A percentile compares a stretch with the other conserved stretches of the same genome.
Evolutionary conservation across 2,329 filamentous ascomycete species (phyloP).

Genomic region (Pezicula neosporulosa): DNA sequence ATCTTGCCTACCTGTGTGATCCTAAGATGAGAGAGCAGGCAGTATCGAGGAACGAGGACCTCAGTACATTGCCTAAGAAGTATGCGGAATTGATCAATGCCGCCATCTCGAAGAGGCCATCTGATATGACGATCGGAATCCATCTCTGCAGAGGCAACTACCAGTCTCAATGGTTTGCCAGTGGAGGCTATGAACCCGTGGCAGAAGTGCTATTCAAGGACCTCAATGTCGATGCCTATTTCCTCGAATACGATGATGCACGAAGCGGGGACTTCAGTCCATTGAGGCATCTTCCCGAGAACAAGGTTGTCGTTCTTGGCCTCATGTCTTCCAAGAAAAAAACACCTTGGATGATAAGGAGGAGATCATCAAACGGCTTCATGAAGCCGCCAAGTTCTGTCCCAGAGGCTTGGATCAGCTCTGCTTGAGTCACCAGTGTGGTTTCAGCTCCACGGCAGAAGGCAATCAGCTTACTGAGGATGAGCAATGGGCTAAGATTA

Average conservation of each 20-base stretch:
- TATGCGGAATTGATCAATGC: slow-evolving; percentile 77
- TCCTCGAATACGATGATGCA: slow-evolving; percentile 64
- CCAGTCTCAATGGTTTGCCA: slow-evolving; percentile 60
- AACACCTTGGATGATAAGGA: slow-evolving; percentile 59
- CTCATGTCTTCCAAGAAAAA: slow-evolving; percentile 61
- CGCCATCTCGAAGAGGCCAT: slow-evolving; percentile 56
- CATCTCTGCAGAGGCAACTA: slow-evolving; percentile 70
- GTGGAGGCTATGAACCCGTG: slow-evolving; percentile 63
- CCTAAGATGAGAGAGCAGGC: slow-evolving; percentile 67
- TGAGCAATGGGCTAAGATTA: background rate
- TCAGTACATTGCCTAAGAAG: slow-evolving; percentile 47
- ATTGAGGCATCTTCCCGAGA: slow-evolving; percentile 53
- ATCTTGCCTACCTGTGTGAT: slow-evolving; percentile 68
- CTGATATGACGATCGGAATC: slow-evolving; percentile 71
- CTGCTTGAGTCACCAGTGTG: slow-evolving; percentile 66
- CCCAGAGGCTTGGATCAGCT: slow-evolving; percentile 67
- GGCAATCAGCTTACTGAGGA: slow-evolving; percentile 45
- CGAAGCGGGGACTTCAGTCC: slow-evolving; percentile 63
- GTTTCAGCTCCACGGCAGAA: slow-evolving; percentile 62
- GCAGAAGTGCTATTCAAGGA: slow-evolving; percentile 61
- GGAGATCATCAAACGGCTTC: slow-evolving; percentile 54
- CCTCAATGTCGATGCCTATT: slow-evolving; percentile 62
- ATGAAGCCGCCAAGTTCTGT: slow-evolving; percentile 62
- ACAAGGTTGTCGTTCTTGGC: slow-evolving; percentile 61
- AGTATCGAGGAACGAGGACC: slow-evolving; percentile 62